A percentile compares a stretch with the other conserved stretches of the same genome.
Conservation (phyloP, 495 filamentous ascomycete species). For the Chaetomidium leptoderma region DNA sequence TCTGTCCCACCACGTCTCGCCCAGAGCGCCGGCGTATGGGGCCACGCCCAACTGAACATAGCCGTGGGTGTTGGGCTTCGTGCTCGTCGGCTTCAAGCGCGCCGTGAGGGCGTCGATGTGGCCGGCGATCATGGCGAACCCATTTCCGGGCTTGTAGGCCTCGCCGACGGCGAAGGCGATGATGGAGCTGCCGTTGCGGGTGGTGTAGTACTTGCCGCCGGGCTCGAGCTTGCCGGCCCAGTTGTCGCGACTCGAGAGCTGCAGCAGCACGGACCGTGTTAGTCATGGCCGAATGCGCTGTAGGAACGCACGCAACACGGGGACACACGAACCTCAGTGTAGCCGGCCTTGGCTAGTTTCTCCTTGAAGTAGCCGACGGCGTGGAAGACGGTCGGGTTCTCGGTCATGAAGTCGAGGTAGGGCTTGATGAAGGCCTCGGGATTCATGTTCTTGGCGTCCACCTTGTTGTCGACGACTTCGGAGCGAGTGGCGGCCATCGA, state of each 20-base stretch:
- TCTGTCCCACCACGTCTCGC: slow-evolving; percentile 89
- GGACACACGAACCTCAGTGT: slow-evolving; percentile 52
- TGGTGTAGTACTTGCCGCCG: slow-evolving; percentile 84
- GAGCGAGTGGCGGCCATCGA: slow-evolving; percentile 16
- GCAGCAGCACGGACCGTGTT: not conserved
- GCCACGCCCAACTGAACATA: slow-evolving; percentile 89
- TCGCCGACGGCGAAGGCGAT: slow-evolving; percentile 85
- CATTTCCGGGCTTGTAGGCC: slow-evolving; percentile 80
- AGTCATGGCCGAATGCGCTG: not conserved
- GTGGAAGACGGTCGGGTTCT: slow-evolving; percentile 92
- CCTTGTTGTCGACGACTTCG: slow-evolving; percentile 16
- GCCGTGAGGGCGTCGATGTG: slow-evolving; percentile 91
- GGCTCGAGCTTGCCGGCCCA: slow-evolving; percentile 72
- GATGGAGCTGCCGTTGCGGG: slow-evolving; percentile 78
- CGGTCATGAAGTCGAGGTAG: slow-evolving; percentile 81
- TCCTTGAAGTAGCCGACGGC: slow-evolving; percentile 70
- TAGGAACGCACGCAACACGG: not conserved
- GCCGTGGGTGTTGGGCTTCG: slow-evolving; percentile 71
- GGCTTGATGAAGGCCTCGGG: slow-evolving; percentile 71
- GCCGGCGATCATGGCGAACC: slow-evolving; percentile 72
- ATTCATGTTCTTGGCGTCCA: slow-evolving; percentile 35
- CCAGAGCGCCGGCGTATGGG: slow-evolving; percentile 83
- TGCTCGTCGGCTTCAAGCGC: slow-evolving; percentile 82
- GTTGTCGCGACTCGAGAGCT: slow-evolving; percentile 70
- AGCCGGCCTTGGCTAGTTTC: slow-evolving; percentile 66